These are phyloP conservation scores for Fusarium lateritium DNA, from an alignment of 2,329 filamentous ascomycete genomes.

Conservation along the genomic window DNA sequence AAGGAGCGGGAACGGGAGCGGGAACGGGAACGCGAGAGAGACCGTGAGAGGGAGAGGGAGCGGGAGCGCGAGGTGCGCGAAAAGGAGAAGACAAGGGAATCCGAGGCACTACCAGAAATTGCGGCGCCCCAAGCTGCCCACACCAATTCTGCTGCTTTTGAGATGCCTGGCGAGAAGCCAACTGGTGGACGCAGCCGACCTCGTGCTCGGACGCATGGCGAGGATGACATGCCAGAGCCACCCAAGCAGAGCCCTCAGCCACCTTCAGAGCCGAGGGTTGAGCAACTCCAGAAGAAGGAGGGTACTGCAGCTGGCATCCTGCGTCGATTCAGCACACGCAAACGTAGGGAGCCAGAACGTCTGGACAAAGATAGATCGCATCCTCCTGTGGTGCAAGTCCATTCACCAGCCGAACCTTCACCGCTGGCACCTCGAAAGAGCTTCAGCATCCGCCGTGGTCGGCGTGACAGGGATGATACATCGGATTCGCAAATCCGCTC, in stretches of 20 bases:
- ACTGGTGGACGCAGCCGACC: constrained; percentile 87
- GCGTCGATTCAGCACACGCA: constrained; percentile 90
- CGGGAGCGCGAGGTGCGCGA: constrained; percentile 47
- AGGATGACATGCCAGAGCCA: constrained; percentile 86
- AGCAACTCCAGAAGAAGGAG: constrained; percentile 82
- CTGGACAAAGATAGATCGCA: constrained; percentile 76
- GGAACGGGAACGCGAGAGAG: constrained; percentile 49
- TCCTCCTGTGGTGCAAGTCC: constrained; percentile 82
- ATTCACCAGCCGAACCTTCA: constrained; percentile 76
- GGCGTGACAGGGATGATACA: constrained; percentile 68
- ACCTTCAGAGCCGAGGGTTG: constrained; percentile 69
- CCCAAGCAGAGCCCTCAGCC: constrained; percentile 49
- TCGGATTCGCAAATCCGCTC: constrained; percentile 64
- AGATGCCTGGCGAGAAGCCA: constrained; percentile 90
- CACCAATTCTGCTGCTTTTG: constrained; percentile 87
- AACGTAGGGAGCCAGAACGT: constrained; percentile 76
- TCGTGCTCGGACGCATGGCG: constrained; percentile 91
- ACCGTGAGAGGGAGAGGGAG: constrained; percentile 57
- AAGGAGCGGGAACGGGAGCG: constrained; percentile 45
- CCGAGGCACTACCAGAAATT: constrained; percentile 77
- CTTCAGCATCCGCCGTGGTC: constrained; percentile 81
- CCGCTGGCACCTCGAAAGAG: constrained; percentile 82
- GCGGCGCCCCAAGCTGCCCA: constrained; percentile 87
- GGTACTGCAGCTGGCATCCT: constrained; percentile 88
- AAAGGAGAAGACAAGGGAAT: constrained; percentile 55